Base-by-base conservation (phyloP, 306 rosid species). In the Purshia tridentata region DNA sequence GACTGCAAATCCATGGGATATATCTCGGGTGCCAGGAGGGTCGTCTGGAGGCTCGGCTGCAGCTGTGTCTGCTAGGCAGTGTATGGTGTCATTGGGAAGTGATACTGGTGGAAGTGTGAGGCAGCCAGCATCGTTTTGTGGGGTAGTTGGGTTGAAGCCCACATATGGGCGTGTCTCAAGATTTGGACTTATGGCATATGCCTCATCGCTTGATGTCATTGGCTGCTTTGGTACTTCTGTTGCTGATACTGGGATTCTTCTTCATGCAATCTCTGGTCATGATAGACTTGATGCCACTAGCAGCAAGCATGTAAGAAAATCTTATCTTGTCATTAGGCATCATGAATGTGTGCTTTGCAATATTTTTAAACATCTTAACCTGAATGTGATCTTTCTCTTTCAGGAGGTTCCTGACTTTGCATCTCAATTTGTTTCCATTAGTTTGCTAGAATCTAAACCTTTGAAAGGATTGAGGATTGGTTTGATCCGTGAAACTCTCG, bases 31-130 rank as follows among this genome's bases (percentile, higher is more conserved):
- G 62, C 99, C 99, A 0, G 99, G 99, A 63, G 99, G 99, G 54
- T 94, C 99, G 5, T 94, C 97, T 0, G 99, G 97, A 46, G 99
- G 99, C 65, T 94, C 99, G 0, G 99, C 99, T 18, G 93, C 97
- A 56, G 99, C 99, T 65, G 99, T 94, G 75, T 91, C 99, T 75
- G 97, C 95, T 12, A 83, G 97, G 80, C 99, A 94, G 87, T 86
- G 97, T 75, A 87, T 90, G 62, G 95, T 91, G 22, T 88, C 99
- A 0, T 77, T 94, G 78, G 99, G 99, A 82, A 94, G 99, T 83
- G 99, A 94, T 81, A 91, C 99, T 18, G 99, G 99, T 67, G 99
- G 99, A 77, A 94, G 99, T 70, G 99, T 94, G 77, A 84, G 99
- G 85, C 99, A 91, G 84, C 99, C 99, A 10, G 99, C 99, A 39